Base-by-base conservation (phyloP, 331 rosid species). In the Cydonia oblonga region DNA sequence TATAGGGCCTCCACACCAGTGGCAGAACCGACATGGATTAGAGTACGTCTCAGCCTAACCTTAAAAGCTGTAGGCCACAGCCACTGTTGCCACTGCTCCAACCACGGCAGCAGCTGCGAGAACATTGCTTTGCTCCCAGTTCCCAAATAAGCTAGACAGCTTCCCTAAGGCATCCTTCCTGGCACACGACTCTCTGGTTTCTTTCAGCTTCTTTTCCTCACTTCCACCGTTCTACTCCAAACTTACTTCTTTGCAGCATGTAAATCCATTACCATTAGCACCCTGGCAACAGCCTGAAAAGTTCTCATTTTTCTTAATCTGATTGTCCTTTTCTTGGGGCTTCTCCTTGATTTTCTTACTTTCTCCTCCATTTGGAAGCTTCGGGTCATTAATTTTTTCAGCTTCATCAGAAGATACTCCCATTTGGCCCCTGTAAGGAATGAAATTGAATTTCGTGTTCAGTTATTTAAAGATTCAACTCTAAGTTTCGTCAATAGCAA, bases 181-280 rank as follows among this genome's bases (percentile, higher is more conserved):
- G 59, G 82, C 69, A 77, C 60, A 58, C 7, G 57, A 77, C 49
- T 71, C 75, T 20, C 65, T 19, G 13, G 67, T 76, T 76, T 72
- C 84, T 20, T 64, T 68, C 66, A 49, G 66, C 59, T 76, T 66
- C 64, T 51, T 63, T 44, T 68, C 85, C 67, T 78, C 78, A 53
- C 23, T 64, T 38, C 20, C 82, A 70, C 69, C 72, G 67, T 56
- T 90, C 79, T 82, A 66, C 78, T 82, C 93, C 68, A 70, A 35
- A 80, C 65, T 81, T 76, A 56, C 83, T 80, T 66, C 96, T 84
- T 78, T 79, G 86, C 97, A 93, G 72, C 98, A 93, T 30, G 89
- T 82, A 77, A 85, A 77, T 64, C 96, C 96, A 80, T 85, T 84
- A 2, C 49, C 4, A 42, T 42, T 13, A 72, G 33, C 33, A 30